phyloP scores from a whole-genome alignment of 805 yeast species.

The Candida takata region DNA sequence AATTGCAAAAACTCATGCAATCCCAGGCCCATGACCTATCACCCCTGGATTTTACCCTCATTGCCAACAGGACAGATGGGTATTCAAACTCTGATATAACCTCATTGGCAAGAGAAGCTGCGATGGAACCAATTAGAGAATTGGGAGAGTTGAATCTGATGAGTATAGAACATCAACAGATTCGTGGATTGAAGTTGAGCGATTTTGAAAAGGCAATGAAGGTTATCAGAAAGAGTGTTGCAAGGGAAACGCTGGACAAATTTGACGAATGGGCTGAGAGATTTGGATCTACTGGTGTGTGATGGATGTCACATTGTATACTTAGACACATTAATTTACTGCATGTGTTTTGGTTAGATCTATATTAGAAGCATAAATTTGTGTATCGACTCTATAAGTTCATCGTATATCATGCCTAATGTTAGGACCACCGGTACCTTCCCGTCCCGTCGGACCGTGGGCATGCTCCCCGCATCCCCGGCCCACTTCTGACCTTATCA shows the following conservation, averaged over 20 bases:
- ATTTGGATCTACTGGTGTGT: conserved; percentile 87
- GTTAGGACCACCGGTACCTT: no score
- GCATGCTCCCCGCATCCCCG: no score
- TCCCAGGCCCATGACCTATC: conserved; percentile 67
- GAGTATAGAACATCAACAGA: conserved; percentile 59
- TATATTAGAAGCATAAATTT: no score
- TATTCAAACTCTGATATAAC: conserved; percentile 94
- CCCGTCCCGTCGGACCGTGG: no score
- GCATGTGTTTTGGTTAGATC: not conserved
- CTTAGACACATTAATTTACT: no score
- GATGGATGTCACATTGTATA: no score
- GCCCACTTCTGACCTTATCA: no score
- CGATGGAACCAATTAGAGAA: conserved; percentile 93
- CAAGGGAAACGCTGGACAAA: conserved; percentile 65
- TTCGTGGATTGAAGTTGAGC: conserved; percentile 62
- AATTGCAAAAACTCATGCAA: conserved; percentile 56
- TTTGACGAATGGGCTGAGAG: conserved; percentile 86
- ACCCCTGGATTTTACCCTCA: conserved; percentile 51
- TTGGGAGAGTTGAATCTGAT: conserved; percentile 73
- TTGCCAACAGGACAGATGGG: conserved; percentile 65
- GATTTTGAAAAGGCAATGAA: conserved; percentile 75
- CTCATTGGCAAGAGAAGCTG: conserved; percentile 91
- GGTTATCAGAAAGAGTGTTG: conserved; percentile 83
- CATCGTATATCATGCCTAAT: no score
- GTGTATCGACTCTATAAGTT: no score